Evolutionary conservation across 2,329 filamentous ascomycete genomes (phyloP).

Genomic region (Verticillium alfalfae): DNA sequence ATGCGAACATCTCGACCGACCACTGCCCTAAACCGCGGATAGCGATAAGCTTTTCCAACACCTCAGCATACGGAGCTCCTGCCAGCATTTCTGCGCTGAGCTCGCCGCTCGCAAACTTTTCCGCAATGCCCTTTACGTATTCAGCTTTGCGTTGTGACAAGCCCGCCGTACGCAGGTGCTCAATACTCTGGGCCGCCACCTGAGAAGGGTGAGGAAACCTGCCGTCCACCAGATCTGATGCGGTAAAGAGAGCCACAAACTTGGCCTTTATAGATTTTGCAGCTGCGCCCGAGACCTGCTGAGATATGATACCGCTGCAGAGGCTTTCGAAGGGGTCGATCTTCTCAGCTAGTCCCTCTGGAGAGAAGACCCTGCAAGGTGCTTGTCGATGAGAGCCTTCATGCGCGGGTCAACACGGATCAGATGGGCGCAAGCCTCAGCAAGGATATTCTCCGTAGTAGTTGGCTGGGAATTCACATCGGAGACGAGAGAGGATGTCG

Average conservation of each 20-base stretch:
- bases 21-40: conserved; percentile 83
- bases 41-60: conserved; percentile 75
- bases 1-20: conserved; percentile 98
- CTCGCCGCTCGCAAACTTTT: conserved; percentile 72
- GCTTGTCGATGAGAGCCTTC: conserved; percentile 63
- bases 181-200: conserved; percentile 59
- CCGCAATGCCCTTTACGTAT: conserved; percentile 81
- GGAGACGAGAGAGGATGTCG: background rate
- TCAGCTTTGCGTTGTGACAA: conserved; percentile 93
- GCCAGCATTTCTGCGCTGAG: conserved; percentile 71
- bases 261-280: conserved; percentile 84
- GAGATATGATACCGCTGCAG: conserved; percentile 83
- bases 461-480: conserved; percentile 34
- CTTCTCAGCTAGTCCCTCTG: conserved; percentile 74
- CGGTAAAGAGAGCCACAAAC: conserved; percentile 68
- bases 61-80: conserved; percentile 76
- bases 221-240: conserved; percentile 18
- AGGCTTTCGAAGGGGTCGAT: conserved; percentile 86
- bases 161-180: conserved; percentile 73
- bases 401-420: conserved; percentile 68
- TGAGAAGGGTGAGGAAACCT: conserved; percentile 71
- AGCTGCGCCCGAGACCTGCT: conserved; percentile 92
- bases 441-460: conserved; percentile 68
- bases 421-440: conserved; percentile 71
- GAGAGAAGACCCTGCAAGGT: conserved; percentile 75